Conservation (phyloP, 2,329 filamentous ascomycete species). For the Rhynchosporium agropyri region DNA sequence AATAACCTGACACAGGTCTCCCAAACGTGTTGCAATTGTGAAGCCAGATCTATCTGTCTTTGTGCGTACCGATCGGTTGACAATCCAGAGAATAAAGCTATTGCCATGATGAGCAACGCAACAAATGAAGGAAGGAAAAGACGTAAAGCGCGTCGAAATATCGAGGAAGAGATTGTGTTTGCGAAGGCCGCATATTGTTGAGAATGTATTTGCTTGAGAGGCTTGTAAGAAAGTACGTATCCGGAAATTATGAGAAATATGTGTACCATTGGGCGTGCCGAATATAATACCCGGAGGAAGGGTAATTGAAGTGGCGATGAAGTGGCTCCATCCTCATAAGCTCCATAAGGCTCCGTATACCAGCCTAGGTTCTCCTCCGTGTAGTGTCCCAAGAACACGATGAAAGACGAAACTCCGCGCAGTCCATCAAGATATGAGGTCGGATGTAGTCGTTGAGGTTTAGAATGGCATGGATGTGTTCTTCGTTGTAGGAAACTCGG, state of each 20-base stretch:
- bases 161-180: conserved; percentile 49
- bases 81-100: conserved; percentile 49
- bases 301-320: conserved; percentile 50
- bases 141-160: conserved; percentile 51
- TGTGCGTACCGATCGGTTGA: conserved; percentile 50
- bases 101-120: conserved; percentile 49
- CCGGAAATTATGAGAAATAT: conserved; percentile 57
- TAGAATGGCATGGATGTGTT: conserved; percentile 36
- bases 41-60: conserved; percentile 42
- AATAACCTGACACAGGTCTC: conserved; percentile 46
- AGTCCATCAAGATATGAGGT: conserved; percentile 52
- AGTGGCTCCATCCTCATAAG: conserved; percentile 41
- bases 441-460: conserved; percentile 42
- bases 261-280: conserved; percentile 52
- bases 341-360: conserved; percentile 40
- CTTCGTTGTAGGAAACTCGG: conserved; percentile 43
- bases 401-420: conserved; percentile 52
- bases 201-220: conserved; percentile 47
- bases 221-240: conserved; percentile 51
- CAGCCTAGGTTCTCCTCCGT: conserved; percentile 48
- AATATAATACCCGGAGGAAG: conserved; percentile 49
- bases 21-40: conserved; percentile 47
- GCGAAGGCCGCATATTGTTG: conserved; percentile 45
- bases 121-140: conserved; percentile 51
- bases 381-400: conserved; percentile 53